phyloP scores from a whole-genome alignment of 495 filamentous ascomycete species.

The Choiromyces venosus region DNA sequence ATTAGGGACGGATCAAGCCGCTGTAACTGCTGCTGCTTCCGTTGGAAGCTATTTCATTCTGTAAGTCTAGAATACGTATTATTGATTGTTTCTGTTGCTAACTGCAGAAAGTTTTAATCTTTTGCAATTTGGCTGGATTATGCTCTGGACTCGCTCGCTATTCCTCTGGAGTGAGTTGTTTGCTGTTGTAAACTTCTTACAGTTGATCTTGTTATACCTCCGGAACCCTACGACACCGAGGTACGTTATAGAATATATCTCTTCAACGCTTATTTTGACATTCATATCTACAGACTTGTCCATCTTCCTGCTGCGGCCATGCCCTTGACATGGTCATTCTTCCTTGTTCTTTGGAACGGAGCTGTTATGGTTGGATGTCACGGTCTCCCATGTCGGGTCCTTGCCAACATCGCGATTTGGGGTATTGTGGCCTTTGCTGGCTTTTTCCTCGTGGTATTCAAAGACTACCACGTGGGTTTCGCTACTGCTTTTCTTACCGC shows the following conservation, averaged over 20 bases:
- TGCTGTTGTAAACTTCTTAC: conserved; percentile 72
- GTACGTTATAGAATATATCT: background rate
- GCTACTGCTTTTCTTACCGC: conserved; percentile 65
- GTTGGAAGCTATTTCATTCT: conserved; percentile 79
- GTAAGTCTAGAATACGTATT: conserved; percentile 42
- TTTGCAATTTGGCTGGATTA: conserved; percentile 67
- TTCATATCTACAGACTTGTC: conserved; percentile 49
- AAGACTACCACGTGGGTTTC: conserved; percentile 81
- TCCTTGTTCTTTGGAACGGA: conserved; percentile 81
- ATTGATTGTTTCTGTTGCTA: background rate
- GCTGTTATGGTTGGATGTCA: conserved; percentile 64
- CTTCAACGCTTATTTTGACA: background rate
- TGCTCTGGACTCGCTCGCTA: conserved; percentile 70
- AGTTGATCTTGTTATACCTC: conserved; percentile 72
- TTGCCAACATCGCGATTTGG: conserved; percentile 85
- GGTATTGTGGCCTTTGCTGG: conserved; percentile 65
- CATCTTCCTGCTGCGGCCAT: conserved; percentile 68
- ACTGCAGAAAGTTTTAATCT: conserved; percentile 54
- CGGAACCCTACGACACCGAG: conserved; percentile 61
- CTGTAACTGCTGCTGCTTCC: conserved; percentile 63
- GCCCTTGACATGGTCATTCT: conserved; percentile 76
- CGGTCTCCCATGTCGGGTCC: conserved; percentile 59
- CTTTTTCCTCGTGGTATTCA: conserved; percentile 62
- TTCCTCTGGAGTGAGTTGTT: conserved; percentile 70
- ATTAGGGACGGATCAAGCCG: conserved; percentile 49